Conservation (phyloP, 2,329 filamentous ascomycete genomes). For the Cercospora sp. region DNA sequence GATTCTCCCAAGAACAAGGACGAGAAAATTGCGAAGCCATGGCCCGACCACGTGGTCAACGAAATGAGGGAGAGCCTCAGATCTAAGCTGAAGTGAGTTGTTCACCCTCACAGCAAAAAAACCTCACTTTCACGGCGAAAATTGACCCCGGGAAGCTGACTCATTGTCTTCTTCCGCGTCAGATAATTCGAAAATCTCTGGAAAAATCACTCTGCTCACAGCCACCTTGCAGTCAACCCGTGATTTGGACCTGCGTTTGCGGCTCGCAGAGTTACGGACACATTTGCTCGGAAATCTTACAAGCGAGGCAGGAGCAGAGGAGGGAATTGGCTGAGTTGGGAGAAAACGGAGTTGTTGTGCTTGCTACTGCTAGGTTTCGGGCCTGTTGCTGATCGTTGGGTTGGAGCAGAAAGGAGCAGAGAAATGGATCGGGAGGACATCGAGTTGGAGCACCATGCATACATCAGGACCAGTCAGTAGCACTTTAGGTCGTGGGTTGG, state of each 20-base stretch:
- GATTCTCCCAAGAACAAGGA: conserved; percentile 22
- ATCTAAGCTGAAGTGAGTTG: conserved; percentile 38
- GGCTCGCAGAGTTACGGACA: conserved; percentile 1
- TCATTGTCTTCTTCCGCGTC: not conserved
- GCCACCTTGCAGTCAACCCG: not conserved
- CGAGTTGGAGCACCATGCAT: not conserved
- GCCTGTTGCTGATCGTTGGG: not conserved
- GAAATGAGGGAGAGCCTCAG: conserved; percentile 33
- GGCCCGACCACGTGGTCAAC: conserved; percentile 26
- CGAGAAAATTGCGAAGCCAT: conserved; percentile 20
- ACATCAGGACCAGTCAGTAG: not conserved
- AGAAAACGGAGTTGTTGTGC: not conserved
- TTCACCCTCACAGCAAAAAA: not conserved
- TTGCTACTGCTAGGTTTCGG: conserved; percentile 10
- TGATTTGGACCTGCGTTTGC: conserved; percentile 7
- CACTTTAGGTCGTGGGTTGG: not conserved
- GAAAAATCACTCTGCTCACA: not conserved
- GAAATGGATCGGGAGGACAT: not conserved
- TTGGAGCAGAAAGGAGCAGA: not conserved
- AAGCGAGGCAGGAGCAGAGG: conserved; percentile 3
- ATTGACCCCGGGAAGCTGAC: not conserved
- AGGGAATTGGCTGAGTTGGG: conserved; percentile 5
- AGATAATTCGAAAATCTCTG: not conserved
- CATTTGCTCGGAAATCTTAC: conserved; percentile 4
- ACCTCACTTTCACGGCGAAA: not conserved